Evolutionary conservation across 345 rosid species (phyloP).

Genomic region (Kandelia obovata): DNA sequence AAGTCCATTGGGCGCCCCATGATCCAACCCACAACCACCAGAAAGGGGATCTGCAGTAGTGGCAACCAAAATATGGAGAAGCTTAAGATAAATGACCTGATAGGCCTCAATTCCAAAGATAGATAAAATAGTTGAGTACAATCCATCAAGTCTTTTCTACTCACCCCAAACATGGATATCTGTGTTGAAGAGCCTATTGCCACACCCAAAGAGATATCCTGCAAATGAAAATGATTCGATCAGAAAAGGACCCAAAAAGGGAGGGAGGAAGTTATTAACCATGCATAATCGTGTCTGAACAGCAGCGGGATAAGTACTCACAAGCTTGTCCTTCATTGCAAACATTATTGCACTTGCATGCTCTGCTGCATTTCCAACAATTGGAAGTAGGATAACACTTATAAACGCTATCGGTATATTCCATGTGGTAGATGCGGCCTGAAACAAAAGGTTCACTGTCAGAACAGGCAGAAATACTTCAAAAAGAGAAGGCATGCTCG

Average conservation of each 20-base stretch:
- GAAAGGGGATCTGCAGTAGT: conserved; percentile 15
- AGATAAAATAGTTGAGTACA: background rate
- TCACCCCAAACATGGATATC: conserved; percentile 51
- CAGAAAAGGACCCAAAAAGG: background rate
- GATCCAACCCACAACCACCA: conserved; percentile 22
- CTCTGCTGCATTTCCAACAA: conserved; percentile 58
- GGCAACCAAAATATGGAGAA: background rate
- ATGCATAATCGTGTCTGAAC: background rate
- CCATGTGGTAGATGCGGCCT: conserved; percentile 47
- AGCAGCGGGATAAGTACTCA: conserved; percentile 19
- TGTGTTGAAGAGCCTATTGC: conserved; percentile 59
- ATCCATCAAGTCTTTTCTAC: background rate
- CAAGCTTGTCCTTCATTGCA: conserved; percentile 57
- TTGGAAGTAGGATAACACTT: conserved; percentile 49
- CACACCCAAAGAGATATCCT: conserved; percentile 50
- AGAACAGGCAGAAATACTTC: background rate
- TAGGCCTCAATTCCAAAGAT: background rate
- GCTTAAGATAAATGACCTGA: background rate
- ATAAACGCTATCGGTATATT: conserved; percentile 45
- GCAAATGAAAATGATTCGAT: conserved; percentile 1
- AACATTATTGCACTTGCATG: conserved; percentile 53
- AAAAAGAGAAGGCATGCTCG: too few relatives aligned
- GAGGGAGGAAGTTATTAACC: background rate
- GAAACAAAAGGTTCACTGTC: conserved; percentile 1
- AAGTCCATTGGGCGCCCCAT: conserved; percentile 25